Conservation (phyloP, 441 rosid species). For the Corymbia calophylla region DNA sequence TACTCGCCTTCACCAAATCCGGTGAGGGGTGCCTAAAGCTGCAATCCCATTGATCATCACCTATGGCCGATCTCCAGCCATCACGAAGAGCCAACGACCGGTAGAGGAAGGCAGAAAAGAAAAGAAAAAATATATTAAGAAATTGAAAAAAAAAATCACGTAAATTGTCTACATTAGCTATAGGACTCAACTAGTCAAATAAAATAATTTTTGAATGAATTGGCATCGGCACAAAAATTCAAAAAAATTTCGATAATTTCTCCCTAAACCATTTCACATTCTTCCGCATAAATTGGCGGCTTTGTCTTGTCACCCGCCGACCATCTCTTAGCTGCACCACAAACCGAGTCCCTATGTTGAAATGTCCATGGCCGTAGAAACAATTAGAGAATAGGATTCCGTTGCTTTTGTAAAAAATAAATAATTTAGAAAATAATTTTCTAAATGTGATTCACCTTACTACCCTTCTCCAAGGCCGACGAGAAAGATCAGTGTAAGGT, state of each 20-base stretch:
- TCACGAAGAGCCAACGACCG: fast-evolving
- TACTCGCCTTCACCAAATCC: not conserved
- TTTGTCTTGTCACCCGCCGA: not conserved
- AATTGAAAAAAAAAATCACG: no score
- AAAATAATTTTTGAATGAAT: fast-evolving
- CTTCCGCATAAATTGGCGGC: not conserved
- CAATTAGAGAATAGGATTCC: not conserved
- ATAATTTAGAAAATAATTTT: no score
- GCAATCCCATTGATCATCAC: not conserved
- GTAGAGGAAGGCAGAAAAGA: not conserved
- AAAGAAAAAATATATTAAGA: no score
- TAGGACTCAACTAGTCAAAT: not conserved
- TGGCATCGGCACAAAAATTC: not conserved
- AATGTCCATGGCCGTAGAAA: not conserved
- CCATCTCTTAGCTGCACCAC: not conserved
- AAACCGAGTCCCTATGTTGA: not conserved
- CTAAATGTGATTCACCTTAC: not conserved
- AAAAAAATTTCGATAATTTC: no score
- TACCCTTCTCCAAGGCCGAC: not conserved
- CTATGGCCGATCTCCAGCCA: not conserved
- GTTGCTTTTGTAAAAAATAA: not conserved
- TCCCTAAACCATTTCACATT: not conserved
- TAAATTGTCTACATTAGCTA: not conserved
- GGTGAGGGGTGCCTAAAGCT: not conserved
- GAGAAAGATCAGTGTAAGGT: not conserved